Evolutionary conservation across 202 grass and related monocot species (phyloP).

Genomic region (Carex arenaria): DNA sequence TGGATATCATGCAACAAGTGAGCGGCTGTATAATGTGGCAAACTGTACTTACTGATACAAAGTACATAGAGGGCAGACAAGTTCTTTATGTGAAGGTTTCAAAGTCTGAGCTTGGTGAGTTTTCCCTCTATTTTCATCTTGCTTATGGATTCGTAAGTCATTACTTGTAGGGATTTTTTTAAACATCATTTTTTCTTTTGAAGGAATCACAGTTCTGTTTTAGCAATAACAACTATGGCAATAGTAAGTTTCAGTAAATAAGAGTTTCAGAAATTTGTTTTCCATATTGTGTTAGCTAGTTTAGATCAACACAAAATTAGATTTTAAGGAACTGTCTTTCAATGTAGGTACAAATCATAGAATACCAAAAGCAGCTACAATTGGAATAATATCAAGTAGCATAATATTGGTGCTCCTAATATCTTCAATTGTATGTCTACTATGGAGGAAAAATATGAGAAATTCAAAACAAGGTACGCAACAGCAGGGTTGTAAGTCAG

Average conservation of each 20-base stretch:
- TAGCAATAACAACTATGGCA: not conserved
- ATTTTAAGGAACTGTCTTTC: not conserved
- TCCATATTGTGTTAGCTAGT: not conserved
- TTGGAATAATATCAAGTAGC: not conserved
- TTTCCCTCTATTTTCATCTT: not conserved
- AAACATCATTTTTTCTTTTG: too few relatives aligned
- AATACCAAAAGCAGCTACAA: not conserved
- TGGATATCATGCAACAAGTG: slow-evolving; percentile 31
- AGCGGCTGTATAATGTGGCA: slow-evolving; percentile 54
- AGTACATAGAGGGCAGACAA: slow-evolving; percentile 25
- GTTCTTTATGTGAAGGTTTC: slow-evolving; percentile 49
- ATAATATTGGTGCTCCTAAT: slow-evolving; percentile 17
- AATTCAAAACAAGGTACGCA: not conserved
- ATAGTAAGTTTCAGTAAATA: too few relatives aligned
- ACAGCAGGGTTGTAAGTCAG: too few relatives aligned
- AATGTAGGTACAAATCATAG: not conserved
- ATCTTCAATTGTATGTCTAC: not conserved
- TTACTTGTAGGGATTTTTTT: not conserved
- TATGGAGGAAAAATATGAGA: slow-evolving; percentile 29
- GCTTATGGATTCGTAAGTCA: not conserved
- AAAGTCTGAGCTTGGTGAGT: slow-evolving; percentile 44
- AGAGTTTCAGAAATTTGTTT: too few relatives aligned
- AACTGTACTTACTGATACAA: slow-evolving; percentile 32
- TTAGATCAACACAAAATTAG: not conserved
- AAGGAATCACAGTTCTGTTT: not conserved